Conservation (phyloP, 106 monocot species). For the Chionographis japonica region DNA sequence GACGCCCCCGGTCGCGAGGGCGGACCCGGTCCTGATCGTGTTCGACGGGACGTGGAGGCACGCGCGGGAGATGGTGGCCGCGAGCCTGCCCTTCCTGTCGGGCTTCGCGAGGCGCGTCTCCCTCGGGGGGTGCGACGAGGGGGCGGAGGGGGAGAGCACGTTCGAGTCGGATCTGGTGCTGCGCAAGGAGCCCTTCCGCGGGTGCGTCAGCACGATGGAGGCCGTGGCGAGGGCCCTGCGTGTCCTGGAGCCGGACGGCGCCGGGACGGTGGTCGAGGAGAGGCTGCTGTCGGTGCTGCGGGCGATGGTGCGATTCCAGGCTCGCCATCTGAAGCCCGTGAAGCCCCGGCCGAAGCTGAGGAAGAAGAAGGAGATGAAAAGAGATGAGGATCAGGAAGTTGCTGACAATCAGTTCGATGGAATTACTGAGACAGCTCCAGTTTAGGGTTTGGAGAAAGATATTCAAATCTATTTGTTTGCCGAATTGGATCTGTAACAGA, state of each 20-base stretch:
- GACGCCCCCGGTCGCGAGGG: neutral
- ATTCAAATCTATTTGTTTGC: no score
- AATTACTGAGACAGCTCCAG: no score
- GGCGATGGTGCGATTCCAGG: constrained; percentile 69
- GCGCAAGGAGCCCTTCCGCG: constrained; percentile 69
- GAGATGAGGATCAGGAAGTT: neutral
- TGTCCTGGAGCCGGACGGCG: constrained; percentile 50
- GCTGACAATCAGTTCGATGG: no score
- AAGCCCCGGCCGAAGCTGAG: constrained; percentile 26
- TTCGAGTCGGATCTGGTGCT: constrained; percentile 65
- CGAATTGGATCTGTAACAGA: no score
- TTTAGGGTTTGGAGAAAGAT: no score
- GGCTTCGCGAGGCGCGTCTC: constrained; percentile 35
- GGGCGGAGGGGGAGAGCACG: constrained; percentile 56
- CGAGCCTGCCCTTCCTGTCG: constrained; percentile 53
- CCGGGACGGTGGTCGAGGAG: constrained; percentile 45
- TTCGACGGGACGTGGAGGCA: constrained; percentile 93
- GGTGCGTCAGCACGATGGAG: constrained; percentile 84
- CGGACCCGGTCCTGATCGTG: constrained; percentile 33
- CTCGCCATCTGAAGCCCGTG: constrained; percentile 29
- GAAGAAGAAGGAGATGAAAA: constrained; percentile 30
- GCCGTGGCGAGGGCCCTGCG: constrained; percentile 76
- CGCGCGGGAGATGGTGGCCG: constrained; percentile 77
- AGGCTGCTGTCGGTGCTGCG: constrained; percentile 38
- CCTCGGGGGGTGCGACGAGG: constrained; percentile 16